These are phyloP conservation scores for Cinnamomum micranthum DNA, from an alignment of 164 flowering plant genomes.

Conservation along the genomic window DNA sequence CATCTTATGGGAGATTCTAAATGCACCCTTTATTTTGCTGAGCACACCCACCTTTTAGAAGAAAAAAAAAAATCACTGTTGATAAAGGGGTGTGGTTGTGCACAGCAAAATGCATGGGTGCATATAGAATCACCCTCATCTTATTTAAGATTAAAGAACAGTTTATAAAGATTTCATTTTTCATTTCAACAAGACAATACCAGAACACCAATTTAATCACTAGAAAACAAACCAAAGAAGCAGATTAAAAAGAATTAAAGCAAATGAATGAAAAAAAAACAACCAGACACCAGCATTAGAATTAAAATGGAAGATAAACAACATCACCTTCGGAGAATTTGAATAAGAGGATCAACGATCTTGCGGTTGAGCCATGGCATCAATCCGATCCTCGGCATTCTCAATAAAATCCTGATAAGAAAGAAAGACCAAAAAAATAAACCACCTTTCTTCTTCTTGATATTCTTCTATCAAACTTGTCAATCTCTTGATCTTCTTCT, in stretches of 20 bases:
- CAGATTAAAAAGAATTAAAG: background rate
- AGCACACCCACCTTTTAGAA: too few species aligned
- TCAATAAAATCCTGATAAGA: background rate
- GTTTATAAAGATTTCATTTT: too few species aligned
- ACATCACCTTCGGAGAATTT: slow-evolving; percentile 59
- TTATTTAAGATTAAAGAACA: background rate
- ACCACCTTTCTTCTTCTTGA: background rate
- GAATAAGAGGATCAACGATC: slow-evolving; percentile 71
- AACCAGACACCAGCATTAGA: background rate
- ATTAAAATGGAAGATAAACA: background rate
- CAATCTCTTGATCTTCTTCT: background rate
- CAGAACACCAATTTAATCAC: too few species aligned
- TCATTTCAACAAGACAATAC: background rate
- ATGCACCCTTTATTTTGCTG: too few species aligned
- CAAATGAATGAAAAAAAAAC: background rate
- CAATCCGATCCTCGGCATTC: slow-evolving; percentile 26
- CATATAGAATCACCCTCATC: too few species aligned
- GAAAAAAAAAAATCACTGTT: too few species aligned
- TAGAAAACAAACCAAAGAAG: background rate
- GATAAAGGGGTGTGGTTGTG: too few species aligned
- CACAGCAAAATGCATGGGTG: too few species aligned
- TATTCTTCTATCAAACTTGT: too few species aligned
- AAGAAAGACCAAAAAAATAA: too few species aligned
- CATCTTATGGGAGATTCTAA: too few species aligned
- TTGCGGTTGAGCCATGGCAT: slow-evolving; percentile 54